Base-by-base conservation (phyloP, 2,329 filamentous ascomycete genomes). In the Ramularia collo-cygni region DNA sequence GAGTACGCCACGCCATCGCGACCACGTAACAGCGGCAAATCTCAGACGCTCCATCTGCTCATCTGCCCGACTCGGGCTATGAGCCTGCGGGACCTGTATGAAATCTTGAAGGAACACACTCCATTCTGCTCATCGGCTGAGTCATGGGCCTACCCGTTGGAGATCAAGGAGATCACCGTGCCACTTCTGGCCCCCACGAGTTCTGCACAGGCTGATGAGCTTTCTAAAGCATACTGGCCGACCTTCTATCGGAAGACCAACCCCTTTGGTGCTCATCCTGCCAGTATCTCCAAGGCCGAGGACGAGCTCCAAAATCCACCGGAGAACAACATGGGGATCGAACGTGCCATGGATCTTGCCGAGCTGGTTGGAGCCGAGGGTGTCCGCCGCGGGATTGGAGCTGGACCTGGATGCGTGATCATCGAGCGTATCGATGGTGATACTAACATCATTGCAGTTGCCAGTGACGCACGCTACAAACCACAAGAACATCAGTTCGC, bases 201-300 rank as follows among this genome's bases (percentile, higher is more conserved):
- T 3, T 76, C 81, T 51, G 71, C 81, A 28, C 84, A 90, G 61
- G 84, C 86, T 7, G 76, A 75, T 17, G 68, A 77, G 58, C 92
- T 85, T 85, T 82, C 79, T 17, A 69, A 75, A 24, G 73, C 81
- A 52, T 90, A 86, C 61, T 93, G 86, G 86, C 86, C 86, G 9
- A 83, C 81, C 1, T 77, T 89, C 35, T 93, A 92, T 65, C 82
- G 85, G 48, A 88, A 88, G 67, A 89, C 83, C 51, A 92, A 92
- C 57, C 85, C 85, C 2, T 84, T 89, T 43, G 86, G 86, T 3
- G 85, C 86, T 13, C 86, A 93, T 58, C 85, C 85, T 46, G 78
- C 79, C 55, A 76, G 84, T 58, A 77, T 90, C 40, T 69, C 75
- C 29, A 78, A 82, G 43, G 79, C 81, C 18, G 81, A 82, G 28